Conservation (phyloP, 2,329 filamentous ascomycete genomes). For the Orbilia quercus region DNA sequence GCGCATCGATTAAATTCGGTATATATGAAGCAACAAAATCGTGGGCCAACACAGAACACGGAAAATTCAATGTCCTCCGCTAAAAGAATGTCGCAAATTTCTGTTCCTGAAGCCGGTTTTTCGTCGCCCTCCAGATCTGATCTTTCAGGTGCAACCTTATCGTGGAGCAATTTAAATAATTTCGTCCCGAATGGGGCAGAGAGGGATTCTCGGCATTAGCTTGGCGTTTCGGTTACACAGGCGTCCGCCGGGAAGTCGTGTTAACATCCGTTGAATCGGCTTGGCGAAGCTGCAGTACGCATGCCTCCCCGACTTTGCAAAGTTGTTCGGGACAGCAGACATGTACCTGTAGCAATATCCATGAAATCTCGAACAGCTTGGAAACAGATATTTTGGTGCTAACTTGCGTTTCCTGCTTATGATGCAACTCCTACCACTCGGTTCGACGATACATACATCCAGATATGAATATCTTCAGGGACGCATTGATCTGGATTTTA, state of each 20-base stretch:
- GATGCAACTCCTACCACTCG: no score
- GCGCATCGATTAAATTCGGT: no score
- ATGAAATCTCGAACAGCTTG: no score
- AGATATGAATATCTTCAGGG: no score
- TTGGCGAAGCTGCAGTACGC: neutral
- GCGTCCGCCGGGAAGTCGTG: constrained; percentile 22
- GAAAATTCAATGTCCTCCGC: constrained; percentile 1
- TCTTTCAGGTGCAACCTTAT: neutral
- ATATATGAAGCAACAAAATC: no score
- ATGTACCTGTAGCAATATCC: no score
- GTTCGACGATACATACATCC: no score
- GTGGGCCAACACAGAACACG: constrained; percentile 2
- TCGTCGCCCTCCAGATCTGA: no score
- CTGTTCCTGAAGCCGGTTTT: neutral
- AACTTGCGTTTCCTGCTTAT: no score
- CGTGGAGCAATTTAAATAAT: neutral
- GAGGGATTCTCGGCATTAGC: constrained; percentile 27
- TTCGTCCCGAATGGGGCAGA: neutral
- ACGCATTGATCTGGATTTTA: no score
- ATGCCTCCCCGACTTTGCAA: neutral
- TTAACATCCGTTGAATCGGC: constrained; percentile 23
- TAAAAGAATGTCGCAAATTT: neutral
- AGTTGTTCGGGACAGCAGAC: no score
- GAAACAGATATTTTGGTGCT: no score
- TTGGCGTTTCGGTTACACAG: constrained; percentile 47